Percentiles rank a stretch among this genome's conserved stretches.
Evolutionary conservation across 2,329 filamentous ascomycete genomes (phyloP).

Genomic region (Acrocalymma vagum): DNA sequence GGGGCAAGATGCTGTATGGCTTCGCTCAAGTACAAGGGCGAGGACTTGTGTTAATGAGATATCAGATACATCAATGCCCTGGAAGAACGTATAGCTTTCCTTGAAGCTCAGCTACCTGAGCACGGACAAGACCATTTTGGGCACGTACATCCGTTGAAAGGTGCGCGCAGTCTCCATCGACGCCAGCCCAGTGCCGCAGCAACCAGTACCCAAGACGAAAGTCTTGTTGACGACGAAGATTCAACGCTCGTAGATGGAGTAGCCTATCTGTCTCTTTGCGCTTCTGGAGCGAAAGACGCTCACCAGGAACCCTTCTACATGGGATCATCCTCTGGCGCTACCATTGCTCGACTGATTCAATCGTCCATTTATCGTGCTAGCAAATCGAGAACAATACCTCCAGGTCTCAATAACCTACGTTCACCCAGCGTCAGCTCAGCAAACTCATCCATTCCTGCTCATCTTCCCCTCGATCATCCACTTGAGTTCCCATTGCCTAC

Average conservation of each 20-base stretch:
- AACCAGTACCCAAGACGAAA: constrained; percentile 9
- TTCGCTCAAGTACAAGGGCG: background rate
- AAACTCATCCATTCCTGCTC: constrained; percentile 9
- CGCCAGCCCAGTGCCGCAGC: background rate
- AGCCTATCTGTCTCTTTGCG: constrained; percentile 36
- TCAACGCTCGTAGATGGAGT: constrained; percentile 35
- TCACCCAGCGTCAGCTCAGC: constrained; percentile 16
- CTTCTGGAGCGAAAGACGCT: constrained; percentile 33
- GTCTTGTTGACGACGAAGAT: constrained; percentile 27
- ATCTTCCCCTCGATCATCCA: background rate
- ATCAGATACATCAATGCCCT: constrained; percentile 33
- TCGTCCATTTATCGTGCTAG: constrained; percentile 29
- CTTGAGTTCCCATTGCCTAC: constrained; percentile 18
- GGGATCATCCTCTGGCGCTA: constrained; percentile 36
- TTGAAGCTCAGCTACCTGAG: constrained; percentile 33
- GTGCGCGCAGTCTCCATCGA: constrained; percentile 9
- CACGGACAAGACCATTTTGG: constrained; percentile 34
- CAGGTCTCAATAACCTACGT: constrained; percentile 10
- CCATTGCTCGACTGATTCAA: constrained; percentile 36
- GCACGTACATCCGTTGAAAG: constrained; percentile 12
- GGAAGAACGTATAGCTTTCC: constrained; percentile 35
- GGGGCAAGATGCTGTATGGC: constrained; percentile 33
- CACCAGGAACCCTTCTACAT: constrained; percentile 34
- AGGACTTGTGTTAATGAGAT: background rate
- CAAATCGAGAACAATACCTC: constrained; percentile 3